Conservation (phyloP, 2,329 filamentous ascomycete species). For the Colletotrichum sp. region DNA sequence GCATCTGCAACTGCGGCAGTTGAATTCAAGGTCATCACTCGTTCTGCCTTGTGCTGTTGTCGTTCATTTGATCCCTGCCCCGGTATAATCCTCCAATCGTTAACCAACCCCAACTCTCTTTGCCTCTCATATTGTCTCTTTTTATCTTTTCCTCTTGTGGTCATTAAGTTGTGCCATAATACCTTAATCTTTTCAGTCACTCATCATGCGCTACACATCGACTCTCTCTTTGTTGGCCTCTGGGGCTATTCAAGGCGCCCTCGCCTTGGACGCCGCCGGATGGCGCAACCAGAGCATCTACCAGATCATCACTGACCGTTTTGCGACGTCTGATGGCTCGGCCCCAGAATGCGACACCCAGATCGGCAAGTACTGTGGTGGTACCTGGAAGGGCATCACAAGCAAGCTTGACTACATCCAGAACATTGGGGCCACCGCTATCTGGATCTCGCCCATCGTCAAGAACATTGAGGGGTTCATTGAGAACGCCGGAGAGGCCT, state of each 20-base stretch:
- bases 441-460: constrained; percentile 50
- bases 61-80: not conserved
- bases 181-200: not conserved
- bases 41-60: constrained; percentile 13
- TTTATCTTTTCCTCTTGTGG: not conserved
- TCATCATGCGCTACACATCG: not conserved
- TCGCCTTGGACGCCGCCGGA: constrained; percentile 30
- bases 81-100: not conserved
- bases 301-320: constrained; percentile 49
- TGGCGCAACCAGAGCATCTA: constrained; percentile 50
- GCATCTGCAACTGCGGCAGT: not conserved
- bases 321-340: constrained; percentile 42
- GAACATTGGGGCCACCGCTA: constrained; percentile 46
- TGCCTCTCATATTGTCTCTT: not conserved
- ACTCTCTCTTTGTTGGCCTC: constrained; percentile 6
- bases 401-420: constrained; percentile 56
- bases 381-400: constrained; percentile 53
- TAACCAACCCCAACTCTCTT: not conserved
- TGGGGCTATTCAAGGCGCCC: constrained; percentile 10
- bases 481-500: constrained; percentile 30
- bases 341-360: constrained; percentile 32
- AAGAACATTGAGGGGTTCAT: constrained; percentile 39
- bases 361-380: constrained; percentile 49
- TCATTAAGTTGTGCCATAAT: not conserved
- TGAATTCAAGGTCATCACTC: constrained; percentile 12